Evolutionary conservation across 2,329 filamentous ascomycete species (phyloP).

Genomic region (Alternaria longipes): DNA sequence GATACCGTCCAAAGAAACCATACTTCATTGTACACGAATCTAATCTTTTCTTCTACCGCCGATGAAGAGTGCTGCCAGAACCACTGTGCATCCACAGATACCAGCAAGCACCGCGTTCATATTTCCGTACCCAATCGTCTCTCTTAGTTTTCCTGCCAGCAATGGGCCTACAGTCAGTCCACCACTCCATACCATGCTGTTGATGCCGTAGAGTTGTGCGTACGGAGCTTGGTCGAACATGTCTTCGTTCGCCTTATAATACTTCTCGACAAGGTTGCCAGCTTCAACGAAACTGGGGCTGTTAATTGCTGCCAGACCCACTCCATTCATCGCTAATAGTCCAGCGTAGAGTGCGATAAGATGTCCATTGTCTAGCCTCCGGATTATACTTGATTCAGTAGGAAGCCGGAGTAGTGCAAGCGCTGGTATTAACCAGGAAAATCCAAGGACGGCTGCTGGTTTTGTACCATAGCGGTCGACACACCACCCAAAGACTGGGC

Average conservation of each 20-base stretch:
- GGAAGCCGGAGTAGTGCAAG: constrained; percentile 57
- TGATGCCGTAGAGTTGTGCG: constrained; percentile 72
- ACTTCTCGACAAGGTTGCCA: constrained; percentile 64
- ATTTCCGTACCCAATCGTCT: constrained; percentile 65
- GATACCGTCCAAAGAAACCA: not conserved
- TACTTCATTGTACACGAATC: not conserved
- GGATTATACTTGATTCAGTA: constrained; percentile 19
- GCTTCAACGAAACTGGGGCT: constrained; percentile 67
- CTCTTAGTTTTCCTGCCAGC: constrained; percentile 62
- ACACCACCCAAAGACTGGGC: constrained; percentile 59
- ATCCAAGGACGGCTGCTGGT: constrained; percentile 53
- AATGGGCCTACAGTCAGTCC: constrained; percentile 70
- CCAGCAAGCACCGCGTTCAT: constrained; percentile 64
- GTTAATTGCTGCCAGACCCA: constrained; percentile 64
- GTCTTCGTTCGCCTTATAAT: constrained; percentile 63
- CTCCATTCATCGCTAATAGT: constrained; percentile 59
- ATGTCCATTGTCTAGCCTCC: constrained; percentile 23
- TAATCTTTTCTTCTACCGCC: constrained; percentile 37
- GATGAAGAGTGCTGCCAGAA: constrained; percentile 57
- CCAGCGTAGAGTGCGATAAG: constrained; percentile 59
- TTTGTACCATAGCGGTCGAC: constrained; percentile 59
- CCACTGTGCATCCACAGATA: constrained; percentile 56
- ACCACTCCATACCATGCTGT: constrained; percentile 68
- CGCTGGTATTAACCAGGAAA: constrained; percentile 54
- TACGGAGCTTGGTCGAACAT: constrained; percentile 68